Evolutionary conservation across 2,329 filamentous ascomycete genomes (phyloP).

Genomic region (Cladorrhinum sp.): DNA sequence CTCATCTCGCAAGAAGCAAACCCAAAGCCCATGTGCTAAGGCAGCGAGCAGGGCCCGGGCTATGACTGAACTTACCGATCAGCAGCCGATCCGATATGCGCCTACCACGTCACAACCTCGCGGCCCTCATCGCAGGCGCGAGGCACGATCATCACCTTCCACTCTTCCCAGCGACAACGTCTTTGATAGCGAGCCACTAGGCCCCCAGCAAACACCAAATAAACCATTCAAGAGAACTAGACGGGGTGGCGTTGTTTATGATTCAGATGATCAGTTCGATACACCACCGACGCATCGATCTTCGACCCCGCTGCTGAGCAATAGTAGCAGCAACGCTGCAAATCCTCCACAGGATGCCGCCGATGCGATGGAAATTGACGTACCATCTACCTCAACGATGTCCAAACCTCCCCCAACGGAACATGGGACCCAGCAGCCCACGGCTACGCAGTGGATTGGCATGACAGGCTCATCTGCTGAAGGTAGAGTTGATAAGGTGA

Average conservation of each 20-base stretch:
- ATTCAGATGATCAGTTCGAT: constrained; percentile 56
- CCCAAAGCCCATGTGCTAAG: constrained; percentile 13
- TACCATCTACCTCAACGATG: not conserved
- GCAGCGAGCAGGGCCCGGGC: not conserved
- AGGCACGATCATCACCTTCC: constrained; percentile 16
- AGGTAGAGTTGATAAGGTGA: not conserved
- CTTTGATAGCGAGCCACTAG: not conserved
- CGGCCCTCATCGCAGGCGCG: constrained; percentile 18
- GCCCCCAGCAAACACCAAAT: not conserved
- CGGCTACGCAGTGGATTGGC: not conserved
- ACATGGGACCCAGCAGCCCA: not conserved
- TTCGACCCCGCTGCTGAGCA: not conserved
- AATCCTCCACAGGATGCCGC: not conserved
- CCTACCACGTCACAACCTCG: not conserved
- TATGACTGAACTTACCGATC: not conserved
- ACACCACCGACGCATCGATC: constrained; percentile 36
- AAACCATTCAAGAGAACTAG: constrained; percentile 26
- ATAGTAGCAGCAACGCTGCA: not conserved
- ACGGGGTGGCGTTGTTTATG: constrained; percentile 43
- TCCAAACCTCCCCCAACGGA: not conserved
- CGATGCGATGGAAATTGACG: constrained; percentile 17
- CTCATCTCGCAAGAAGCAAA: not conserved
- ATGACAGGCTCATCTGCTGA: not conserved
- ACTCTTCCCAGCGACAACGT: constrained; percentile 1
- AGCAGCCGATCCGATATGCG: not conserved